A percentile compares a stretch with the other conserved stretches of the same genome.
These are phyloP conservation scores for Erodium chrysanthum DNA, from an alignment of 441 rosid species.

Conservation along the genomic window DNA sequence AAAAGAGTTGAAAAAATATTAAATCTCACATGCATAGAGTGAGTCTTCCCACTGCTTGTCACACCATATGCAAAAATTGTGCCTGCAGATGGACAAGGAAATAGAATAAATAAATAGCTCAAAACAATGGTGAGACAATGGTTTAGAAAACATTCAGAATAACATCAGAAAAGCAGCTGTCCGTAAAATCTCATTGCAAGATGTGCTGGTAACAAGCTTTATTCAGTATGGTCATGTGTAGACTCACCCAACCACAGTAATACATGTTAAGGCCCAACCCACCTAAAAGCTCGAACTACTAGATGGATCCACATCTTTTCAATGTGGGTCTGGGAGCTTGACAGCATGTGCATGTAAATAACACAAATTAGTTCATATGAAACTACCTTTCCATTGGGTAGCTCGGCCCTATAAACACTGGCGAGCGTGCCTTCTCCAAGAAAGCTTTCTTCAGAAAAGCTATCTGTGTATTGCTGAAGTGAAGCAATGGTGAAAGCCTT, in stretches of 20 bases:
- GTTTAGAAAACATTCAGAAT: slow-evolving; percentile 6
- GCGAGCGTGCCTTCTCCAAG: slow-evolving; percentile 72
- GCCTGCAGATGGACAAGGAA: slow-evolving; percentile 41
- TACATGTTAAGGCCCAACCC: no score
- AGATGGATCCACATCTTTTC: no score
- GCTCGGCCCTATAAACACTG: slow-evolving; percentile 62
- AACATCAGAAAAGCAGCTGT: background rate
- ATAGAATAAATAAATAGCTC: slow-evolving; percentile 15
- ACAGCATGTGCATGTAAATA: no score
- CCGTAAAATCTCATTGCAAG: slow-evolving; percentile 10
- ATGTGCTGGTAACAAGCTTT: background rate
- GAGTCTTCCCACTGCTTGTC: slow-evolving; percentile 99
- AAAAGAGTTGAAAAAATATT: slow-evolving; percentile 4
- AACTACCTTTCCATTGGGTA: slow-evolving; percentile 65
- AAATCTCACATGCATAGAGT: slow-evolving; percentile 91
- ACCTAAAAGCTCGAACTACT: no score
- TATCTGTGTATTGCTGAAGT: slow-evolving; percentile 72
- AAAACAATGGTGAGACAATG: slow-evolving; percentile 8
- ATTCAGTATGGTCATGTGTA: background rate
- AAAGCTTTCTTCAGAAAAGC: slow-evolving; percentile 64
- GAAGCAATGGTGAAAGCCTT: slow-evolving; percentile 56
- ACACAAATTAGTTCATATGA: slow-evolving; percentile 1
- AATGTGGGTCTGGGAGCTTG: no score
- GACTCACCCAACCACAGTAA: background rate
- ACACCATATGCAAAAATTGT: slow-evolving; percentile 98